Evolutionary conservation across 176 grass and related monocot species (phyloP), one percentile per base, ranked within the genome.

Genomic region (Phoenix dactylifera): DNA sequence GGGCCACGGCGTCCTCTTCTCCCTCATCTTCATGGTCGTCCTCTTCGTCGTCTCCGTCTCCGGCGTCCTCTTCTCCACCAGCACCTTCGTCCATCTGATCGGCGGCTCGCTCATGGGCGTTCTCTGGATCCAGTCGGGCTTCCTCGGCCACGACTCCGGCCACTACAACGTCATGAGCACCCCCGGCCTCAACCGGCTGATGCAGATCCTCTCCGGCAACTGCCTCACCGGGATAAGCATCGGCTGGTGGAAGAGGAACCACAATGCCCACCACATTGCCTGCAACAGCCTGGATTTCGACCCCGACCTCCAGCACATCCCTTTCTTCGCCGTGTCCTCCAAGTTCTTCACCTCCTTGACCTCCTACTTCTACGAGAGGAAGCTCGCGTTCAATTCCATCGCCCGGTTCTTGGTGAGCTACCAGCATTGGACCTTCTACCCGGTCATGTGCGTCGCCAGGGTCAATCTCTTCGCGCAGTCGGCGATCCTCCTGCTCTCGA

Each of bases 401-500:
- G 54, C 93, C 49, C 80, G 82, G 28, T 76, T 98, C 59, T 19
- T 98, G 5, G 63, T 92, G 70, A 92, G 93, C 73, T 89, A 89
- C 71, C 93, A 98, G 87, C 93, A 98, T 60, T 83, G 82, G 81
- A 98, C 93, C 5, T 98, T 92, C 52, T 98, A 98, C 74, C 88
- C 88, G 1, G 84, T 98, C 1, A 92, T 98, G 93, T 68, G 87
- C 18, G 22, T 92, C 23, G 93, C 93, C 15, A 85, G 93, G 75
- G 71, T 92, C 5, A 92, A 98, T 26, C 93, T 98, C 4, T 79
- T 85, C 0, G 57, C 48, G 35, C 93, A 92, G 63, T 89, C 93
- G 0, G 52, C 72, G 0, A 4, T 81, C 0, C 86, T 98, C 25
- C 56, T 92, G 0, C 1, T 85, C 0, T 74, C 65, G 0, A 69